A percentile compares a stretch with the other conserved stretches of the same genome.
phyloP scores from a whole-genome alignment of 202 grass and related monocot species.

The Elaeis oleifera region DNA sequence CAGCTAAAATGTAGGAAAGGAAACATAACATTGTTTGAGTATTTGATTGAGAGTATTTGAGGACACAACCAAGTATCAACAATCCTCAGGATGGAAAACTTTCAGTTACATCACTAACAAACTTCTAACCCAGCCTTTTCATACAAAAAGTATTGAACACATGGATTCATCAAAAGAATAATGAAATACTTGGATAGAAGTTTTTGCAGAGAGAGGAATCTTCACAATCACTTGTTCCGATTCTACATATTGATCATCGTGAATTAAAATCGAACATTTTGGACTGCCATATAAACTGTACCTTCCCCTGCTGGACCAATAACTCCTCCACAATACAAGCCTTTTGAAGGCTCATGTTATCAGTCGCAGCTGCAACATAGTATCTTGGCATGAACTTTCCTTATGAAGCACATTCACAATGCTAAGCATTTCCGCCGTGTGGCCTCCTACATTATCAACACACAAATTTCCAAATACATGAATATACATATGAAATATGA shows the following conservation, averaged over 20 bases:
- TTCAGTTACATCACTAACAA: no score
- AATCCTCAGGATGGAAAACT: no score
- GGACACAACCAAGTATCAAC: no score
- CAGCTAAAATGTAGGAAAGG: no score
- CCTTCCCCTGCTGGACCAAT: constrained; percentile 29
- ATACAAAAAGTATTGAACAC: no score
- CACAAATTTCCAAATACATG: no score
- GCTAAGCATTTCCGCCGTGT: constrained; percentile 95
- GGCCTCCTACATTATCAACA: constrained; percentile 35
- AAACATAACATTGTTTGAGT: no score
- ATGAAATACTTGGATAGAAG: no score
- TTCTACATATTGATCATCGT: background rate
- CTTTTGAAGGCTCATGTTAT: constrained; percentile 93
- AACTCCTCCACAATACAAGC: constrained; percentile 63
- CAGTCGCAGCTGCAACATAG: constrained; percentile 77
- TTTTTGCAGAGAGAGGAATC: background rate
- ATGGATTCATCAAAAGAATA: no score
- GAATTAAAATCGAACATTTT: background rate
- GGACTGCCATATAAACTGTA: constrained; percentile 7
- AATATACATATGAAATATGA: background rate
- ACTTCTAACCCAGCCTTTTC: no score
- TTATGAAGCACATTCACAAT: constrained; percentile 58
- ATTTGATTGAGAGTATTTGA: no score
- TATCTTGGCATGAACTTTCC: constrained; percentile 69
- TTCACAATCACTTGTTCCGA: background rate